Evolutionary conservation across 2,329 filamentous ascomycete species (phyloP).

Genomic region (Ceratocystis albifundus): DNA sequence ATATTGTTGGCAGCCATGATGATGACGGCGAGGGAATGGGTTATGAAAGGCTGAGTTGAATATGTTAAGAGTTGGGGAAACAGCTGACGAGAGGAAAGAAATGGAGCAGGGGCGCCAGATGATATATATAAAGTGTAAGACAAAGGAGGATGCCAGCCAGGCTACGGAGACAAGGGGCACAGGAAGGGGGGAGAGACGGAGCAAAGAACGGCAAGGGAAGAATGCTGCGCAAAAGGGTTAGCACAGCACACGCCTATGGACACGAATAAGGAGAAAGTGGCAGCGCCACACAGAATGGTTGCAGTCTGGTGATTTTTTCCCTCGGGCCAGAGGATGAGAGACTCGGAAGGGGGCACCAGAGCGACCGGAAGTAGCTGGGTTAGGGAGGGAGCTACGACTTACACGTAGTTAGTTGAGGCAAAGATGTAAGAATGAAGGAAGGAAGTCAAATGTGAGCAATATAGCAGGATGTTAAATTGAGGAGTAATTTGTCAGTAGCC

Average conservation of each 20-base stretch:
- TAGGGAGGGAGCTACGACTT: neutral
- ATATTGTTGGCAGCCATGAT: constrained; percentile 54
- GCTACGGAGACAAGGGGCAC: neutral
- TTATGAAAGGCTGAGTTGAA: neutral
- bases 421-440: neutral
- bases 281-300: neutral
- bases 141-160: neutral
- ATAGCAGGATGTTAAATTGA: neutral
- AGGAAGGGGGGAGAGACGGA: neutral
- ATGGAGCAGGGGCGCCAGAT: neutral
- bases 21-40: constrained; percentile 26
- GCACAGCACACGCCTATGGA: neutral
- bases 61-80: neutral
- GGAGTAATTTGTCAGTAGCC: neutral
- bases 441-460: neutral
- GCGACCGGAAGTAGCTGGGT: neutral
- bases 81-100: neutral
- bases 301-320: neutral
- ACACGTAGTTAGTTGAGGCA: neutral
- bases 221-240: neutral
- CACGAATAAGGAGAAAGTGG: neutral
- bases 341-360: neutral
- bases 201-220: neutral
- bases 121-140: constrained; percentile 13
- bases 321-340: constrained; percentile 15